Conservation (phyloP, 148 eudicot species). For the Cornus florida region DNA sequence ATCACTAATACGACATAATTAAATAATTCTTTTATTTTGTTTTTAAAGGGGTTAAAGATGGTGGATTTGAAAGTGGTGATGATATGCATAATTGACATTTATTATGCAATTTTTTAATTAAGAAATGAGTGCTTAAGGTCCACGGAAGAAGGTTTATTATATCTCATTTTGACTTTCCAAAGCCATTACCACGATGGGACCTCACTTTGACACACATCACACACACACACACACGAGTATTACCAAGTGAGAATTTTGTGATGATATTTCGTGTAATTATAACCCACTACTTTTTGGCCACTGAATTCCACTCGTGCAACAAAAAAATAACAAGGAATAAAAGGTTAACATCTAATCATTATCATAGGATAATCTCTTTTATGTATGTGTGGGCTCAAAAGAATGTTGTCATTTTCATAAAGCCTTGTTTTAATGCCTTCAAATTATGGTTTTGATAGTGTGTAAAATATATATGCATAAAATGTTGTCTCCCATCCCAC, state of each 20-base stretch:
- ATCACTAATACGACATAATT: background rate
- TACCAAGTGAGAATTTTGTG: no score
- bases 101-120: background rate
- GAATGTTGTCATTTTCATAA: background rate
- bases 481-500: no score
- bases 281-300: conserved; percentile 9
- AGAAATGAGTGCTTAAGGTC: conserved; percentile 18
- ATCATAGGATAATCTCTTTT: conserved; percentile 40
- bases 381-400: conserved; percentile 12
- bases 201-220: background rate
- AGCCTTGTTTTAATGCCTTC: background rate
- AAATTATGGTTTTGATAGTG: background rate
- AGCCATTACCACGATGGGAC: conserved; percentile 5
- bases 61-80: background rate
- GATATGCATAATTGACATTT: background rate
- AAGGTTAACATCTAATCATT: conserved; percentile 16
- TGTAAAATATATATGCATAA: no score
- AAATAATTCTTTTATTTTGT: background rate
- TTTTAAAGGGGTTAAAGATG: background rate
- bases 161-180: conserved; percentile 12
- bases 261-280: no score
- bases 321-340: conserved; percentile 4
- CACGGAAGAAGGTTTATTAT: background rate
- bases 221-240: no score
- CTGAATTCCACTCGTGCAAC: conserved; percentile 38